Percentiles rank a stretch among this genome's conserved stretches.
phyloP scores from a whole-genome alignment of 306 rosid species.

The Amphicarpaea edgeworthii region DNA sequence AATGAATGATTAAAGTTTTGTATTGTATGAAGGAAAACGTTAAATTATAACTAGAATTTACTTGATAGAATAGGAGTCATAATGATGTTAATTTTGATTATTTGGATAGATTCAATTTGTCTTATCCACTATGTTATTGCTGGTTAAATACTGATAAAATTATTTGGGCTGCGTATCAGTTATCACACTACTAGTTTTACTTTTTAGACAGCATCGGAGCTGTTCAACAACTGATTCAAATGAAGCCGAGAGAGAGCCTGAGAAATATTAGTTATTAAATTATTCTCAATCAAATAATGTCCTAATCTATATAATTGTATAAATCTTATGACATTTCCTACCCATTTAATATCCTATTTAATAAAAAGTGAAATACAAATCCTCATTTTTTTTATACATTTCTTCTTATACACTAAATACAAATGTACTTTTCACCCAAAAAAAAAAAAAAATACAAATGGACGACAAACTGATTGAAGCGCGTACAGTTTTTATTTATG shows the following conservation, averaged over 20 bases:
- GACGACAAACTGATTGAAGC: too few species aligned
- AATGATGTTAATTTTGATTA: not conserved
- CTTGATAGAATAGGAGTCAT: slow-evolving; percentile 8
- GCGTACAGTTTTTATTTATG: too few species aligned
- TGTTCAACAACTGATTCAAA: not conserved
- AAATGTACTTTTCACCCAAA: too few species aligned
- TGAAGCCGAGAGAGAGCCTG: not conserved
- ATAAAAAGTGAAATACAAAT: not conserved
- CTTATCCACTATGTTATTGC: not conserved
- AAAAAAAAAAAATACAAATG: too few species aligned
- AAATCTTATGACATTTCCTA: not conserved
- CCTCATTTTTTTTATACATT: too few species aligned
- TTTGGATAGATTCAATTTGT: slow-evolving; percentile 19
- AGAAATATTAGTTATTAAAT: not conserved
- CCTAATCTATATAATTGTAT: not conserved
- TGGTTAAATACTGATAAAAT: not conserved
- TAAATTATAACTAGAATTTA: slow-evolving; percentile 9
- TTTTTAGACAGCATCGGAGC: not conserved
- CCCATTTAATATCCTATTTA: not conserved
- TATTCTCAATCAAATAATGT: not conserved
- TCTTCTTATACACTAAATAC: too few species aligned
- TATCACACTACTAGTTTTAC: not conserved
- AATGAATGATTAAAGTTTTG: not conserved
- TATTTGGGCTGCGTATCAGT: not conserved
- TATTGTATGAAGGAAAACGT: not conserved